These are phyloP conservation scores for Fusarium dimerum DNA, from an alignment of 2,329 filamentous ascomycete species.

Conservation along the genomic window DNA sequence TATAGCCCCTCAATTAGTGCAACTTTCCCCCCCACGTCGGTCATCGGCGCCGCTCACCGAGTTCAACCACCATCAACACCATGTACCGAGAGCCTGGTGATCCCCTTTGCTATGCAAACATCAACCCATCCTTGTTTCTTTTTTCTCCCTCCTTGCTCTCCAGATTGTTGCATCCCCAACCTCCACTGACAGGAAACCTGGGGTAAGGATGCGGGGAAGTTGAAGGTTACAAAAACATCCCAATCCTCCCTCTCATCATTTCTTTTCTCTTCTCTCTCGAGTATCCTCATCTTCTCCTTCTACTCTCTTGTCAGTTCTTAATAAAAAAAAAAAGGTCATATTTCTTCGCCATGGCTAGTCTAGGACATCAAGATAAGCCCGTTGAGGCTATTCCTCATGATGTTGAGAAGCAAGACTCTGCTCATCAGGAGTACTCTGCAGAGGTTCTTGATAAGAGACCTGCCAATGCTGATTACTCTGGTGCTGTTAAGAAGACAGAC, in stretches of 20 bases:
- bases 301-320: neutral
- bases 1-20: too few relatives aligned
- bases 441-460: conserved; percentile 19
- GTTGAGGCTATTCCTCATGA: conserved; percentile 7
- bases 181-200: neutral
- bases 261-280: neutral
- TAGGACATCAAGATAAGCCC: conserved; percentile 8
- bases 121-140: neutral
- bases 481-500: conserved; percentile 20
- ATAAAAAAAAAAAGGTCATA: too few relatives aligned
- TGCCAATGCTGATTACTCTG: conserved; percentile 22
- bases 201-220: neutral
- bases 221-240: neutral
- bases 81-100: neutral
- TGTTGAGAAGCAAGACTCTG: conserved; percentile 19
- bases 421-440: conserved; percentile 19
- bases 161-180: neutral
- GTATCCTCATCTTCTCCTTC: neutral
- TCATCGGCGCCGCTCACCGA: neutral
- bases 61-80: neutral
- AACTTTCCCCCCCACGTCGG: neutral
- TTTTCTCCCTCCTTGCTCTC: neutral
- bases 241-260: neutral
- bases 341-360: conserved; percentile 9
- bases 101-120: neutral